These are phyloP conservation scores for Cryptococcus sp. DNA, from an alignment of 1,284 basidiomycete species.

Conservation along the genomic window DNA sequence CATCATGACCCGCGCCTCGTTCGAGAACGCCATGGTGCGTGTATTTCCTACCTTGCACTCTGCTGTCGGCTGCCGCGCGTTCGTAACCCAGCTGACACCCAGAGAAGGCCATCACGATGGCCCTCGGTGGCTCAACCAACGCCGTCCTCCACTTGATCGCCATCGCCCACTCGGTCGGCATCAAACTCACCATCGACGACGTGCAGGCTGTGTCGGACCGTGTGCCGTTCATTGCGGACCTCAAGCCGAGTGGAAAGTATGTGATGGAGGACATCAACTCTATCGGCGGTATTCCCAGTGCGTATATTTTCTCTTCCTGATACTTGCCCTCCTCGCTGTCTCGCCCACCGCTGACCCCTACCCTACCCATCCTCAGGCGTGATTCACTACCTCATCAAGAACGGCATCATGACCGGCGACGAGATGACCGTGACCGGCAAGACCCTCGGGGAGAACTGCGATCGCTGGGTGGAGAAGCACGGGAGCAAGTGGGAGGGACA, in stretches of 20 bases:
- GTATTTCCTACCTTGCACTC: background rate
- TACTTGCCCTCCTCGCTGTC: conserved; percentile 13
- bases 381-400: conserved; percentile 73
- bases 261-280: conserved; percentile 95
- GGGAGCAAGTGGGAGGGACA: conserved; percentile 70
- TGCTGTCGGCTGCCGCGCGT: no score
- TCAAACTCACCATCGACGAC: conserved; percentile 87
- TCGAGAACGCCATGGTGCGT: conserved; percentile 88
- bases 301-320: conserved; percentile 54
- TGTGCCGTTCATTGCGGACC: conserved; percentile 89
- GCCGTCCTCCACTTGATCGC: conserved; percentile 91
- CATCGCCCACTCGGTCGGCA: conserved; percentile 84
- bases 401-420: conserved; percentile 82
- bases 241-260: conserved; percentile 92
- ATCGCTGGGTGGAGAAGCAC: conserved; percentile 64
- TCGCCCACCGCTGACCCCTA: no score
- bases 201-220: conserved; percentile 83
- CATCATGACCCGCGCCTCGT: conserved; percentile 92
- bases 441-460: conserved; percentile 87
- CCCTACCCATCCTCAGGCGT: no score
- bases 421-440: conserved; percentile 92
- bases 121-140: conserved; percentile 90
- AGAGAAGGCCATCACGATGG: conserved; percentile 78
- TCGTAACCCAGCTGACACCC: background rate
- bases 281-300: conserved; percentile 79